These are phyloP conservation scores for Flaveria bidentis DNA, from an alignment of 129 eudicot species.

Conservation along the genomic window DNA sequence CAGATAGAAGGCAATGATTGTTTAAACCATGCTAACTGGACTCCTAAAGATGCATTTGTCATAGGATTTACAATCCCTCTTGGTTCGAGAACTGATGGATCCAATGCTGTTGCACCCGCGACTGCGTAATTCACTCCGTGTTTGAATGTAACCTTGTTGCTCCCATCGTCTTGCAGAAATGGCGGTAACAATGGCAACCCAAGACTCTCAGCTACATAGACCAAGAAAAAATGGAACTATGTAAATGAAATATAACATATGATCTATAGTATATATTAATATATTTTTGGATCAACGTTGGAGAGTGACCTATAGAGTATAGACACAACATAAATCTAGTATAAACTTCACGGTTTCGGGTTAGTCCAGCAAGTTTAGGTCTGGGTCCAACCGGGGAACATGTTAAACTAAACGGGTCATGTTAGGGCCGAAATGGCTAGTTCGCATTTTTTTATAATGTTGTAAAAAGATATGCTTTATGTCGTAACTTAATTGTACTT, in stretches of 20 bases:
- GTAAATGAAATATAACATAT: neutral
- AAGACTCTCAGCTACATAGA: conserved; percentile 28
- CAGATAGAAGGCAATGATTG: conserved; percentile 29
- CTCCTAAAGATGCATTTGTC: conserved; percentile 39
- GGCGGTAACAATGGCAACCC: conserved; percentile 41
- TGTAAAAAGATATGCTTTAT: too few species aligned
- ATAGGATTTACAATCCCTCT: conserved; percentile 19
- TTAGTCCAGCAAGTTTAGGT: too few species aligned
- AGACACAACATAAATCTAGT: too few species aligned
- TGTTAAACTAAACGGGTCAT: too few species aligned
- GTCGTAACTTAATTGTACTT: too few species aligned
- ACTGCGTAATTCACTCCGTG: conserved; percentile 42
- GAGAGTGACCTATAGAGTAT: too few species aligned
- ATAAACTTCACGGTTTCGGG: too few species aligned
- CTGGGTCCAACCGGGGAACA: too few species aligned
- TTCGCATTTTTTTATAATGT: too few species aligned
- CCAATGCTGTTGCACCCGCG: conserved; percentile 40
- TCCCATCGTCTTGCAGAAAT: conserved; percentile 17
- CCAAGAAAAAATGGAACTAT: neutral
- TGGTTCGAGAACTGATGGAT: conserved; percentile 27
- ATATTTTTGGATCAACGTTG: too few species aligned
- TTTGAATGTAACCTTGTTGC: neutral
- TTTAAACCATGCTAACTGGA: conserved; percentile 50
- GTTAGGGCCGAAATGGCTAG: too few species aligned
- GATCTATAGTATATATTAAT: too few species aligned